phyloP scores from a whole-genome alignment of 805 yeast genomes.

The Ogataea kodamae region DNA sequence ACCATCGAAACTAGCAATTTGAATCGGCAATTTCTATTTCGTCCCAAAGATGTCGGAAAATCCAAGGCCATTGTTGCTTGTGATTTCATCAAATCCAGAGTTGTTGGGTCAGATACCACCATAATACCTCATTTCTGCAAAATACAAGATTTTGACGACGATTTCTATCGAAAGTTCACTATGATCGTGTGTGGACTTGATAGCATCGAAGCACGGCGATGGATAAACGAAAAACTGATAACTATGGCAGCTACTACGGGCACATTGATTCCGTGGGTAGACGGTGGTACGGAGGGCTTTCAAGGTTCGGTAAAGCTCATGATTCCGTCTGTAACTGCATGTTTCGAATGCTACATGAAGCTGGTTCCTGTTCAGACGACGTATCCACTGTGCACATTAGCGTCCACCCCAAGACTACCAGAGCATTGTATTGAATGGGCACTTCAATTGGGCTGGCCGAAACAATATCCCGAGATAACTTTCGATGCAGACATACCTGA shows the following conservation, averaged over 20 bases:
- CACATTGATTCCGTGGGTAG: conserved; percentile 66
- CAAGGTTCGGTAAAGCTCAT: conserved; percentile 88
- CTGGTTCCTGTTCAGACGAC: conserved; percentile 62
- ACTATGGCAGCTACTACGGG: conserved; percentile 52
- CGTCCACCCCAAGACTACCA: conserved; percentile 89
- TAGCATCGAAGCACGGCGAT: conserved; percentile 83
- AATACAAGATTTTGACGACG: conserved; percentile 59
- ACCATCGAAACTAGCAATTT: conserved; percentile 74
- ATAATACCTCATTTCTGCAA: conserved; percentile 59
- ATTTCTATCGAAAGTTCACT: conserved; percentile 64
- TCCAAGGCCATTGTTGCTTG: conserved; percentile 69
- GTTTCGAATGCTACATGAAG: conserved; percentile 88
- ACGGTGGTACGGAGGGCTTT: conserved; percentile 95
- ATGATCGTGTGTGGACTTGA: conserved; percentile 86
- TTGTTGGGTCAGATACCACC: conserved; percentile 25
- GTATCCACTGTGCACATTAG: conserved; percentile 90
- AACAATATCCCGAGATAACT: conserved; percentile 39
- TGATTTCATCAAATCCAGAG: conserved; percentile 45
- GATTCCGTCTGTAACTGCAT: conserved; percentile 78
- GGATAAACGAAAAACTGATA: conserved; percentile 74
- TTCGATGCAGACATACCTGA: conserved; percentile 69
- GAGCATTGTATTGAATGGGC: conserved; percentile 96
- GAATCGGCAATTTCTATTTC: conserved; percentile 71
- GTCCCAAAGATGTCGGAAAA: conserved; percentile 57
- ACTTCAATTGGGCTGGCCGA: conserved; percentile 70